Base-by-base conservation (phyloP, 1,284 basidiomycete genomes). In the Earliella scabrosa region DNA sequence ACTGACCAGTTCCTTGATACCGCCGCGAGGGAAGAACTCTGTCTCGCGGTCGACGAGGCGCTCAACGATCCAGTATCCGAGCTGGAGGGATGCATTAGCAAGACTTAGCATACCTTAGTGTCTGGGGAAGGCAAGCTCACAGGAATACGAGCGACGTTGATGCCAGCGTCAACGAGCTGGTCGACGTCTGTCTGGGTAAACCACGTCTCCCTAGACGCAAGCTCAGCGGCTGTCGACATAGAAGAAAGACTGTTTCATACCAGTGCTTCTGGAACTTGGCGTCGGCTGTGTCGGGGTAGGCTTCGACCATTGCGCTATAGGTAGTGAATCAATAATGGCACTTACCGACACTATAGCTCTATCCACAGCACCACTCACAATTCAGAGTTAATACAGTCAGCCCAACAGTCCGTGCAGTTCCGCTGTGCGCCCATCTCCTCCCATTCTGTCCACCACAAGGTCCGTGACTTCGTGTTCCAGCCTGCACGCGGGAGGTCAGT, bases 51-150 rank as follows among this genome's bases (percentile, higher is more conserved):
- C 68, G 0, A 92, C 90, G 8, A 92, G 74, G 7, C 75, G 77
- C 68, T 92, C 90, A 14, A 92, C 73, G 44, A 92, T 86, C 90
- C 90, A 93, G 67, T 87, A 93, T 0, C 90, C 90, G 21, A 92
- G 79, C 88, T 90, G 23, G 21, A 45, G 11, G 8, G 10, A 14
- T 23, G 10, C 44, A 13, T n/a, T 32, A 2, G 45, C 20, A 20
- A 54, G 11, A n/a, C 14, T 18, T 10, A 26, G 20, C 9, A n/a
- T 20, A 32, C 14, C 21, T 16, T 39, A 14, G 23, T 20, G 50
- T 31, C 3, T 18, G 35, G 39, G 5, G 24, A 1, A 7, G 10
- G 20, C 21, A 20, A 3, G 68, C 85, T 54, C 63, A 90, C 88
- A 1, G 90, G 90, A 63, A 92, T 77, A 18, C 90, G 83, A 58